Conservation (phyloP, 2,329 filamentous ascomycete species). For the Lasiodiplodia gonubiensis region DNA sequence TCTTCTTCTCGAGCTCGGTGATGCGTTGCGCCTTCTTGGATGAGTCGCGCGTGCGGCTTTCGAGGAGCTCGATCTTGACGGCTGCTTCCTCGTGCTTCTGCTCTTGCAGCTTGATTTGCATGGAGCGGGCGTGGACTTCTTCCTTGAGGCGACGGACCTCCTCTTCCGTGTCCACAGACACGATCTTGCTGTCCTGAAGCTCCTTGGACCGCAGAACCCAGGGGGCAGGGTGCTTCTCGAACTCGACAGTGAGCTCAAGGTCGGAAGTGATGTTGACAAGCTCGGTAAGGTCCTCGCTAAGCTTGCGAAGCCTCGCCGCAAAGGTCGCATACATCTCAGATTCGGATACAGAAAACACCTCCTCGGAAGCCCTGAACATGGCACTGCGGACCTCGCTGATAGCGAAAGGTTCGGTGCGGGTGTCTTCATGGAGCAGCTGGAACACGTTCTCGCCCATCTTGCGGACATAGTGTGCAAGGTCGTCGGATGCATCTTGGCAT, state of each 20-base stretch:
- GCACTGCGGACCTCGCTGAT: constrained; percentile 27
- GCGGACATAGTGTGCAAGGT: constrained; percentile 70
- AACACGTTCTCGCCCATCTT: constrained; percentile 71
- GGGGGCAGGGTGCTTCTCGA: constrained; percentile 76
- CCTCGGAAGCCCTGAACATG: constrained; percentile 25
- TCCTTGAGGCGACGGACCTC: constrained; percentile 81
- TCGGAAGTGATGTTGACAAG: constrained; percentile 66
- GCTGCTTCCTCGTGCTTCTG: constrained; percentile 83
- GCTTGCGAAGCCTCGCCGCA: constrained; percentile 67
- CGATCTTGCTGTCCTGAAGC: constrained; percentile 79
- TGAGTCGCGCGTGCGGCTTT: constrained; percentile 84
- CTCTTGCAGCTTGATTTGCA: constrained; percentile 60
- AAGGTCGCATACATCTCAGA: constrained; percentile 74
- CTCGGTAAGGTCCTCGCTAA: constrained; percentile 70
- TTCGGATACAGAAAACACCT: constrained; percentile 59
- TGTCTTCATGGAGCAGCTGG: constrained; percentile 71
- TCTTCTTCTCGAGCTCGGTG: constrained; percentile 27
- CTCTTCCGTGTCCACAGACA: constrained; percentile 82
- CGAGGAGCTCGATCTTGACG: constrained; percentile 93
- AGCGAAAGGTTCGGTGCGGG: constrained; percentile 52
- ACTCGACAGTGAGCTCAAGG: constrained; percentile 53
- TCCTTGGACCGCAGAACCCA: constrained; percentile 85
- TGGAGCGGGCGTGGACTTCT: constrained; percentile 76
- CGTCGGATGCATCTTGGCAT: constrained; percentile 68
- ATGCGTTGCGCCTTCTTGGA: constrained; percentile 67